Evolutionary conservation across 768 basidiomycete genomes (phyloP).

Genomic region (Termitomyces sp.): DNA sequence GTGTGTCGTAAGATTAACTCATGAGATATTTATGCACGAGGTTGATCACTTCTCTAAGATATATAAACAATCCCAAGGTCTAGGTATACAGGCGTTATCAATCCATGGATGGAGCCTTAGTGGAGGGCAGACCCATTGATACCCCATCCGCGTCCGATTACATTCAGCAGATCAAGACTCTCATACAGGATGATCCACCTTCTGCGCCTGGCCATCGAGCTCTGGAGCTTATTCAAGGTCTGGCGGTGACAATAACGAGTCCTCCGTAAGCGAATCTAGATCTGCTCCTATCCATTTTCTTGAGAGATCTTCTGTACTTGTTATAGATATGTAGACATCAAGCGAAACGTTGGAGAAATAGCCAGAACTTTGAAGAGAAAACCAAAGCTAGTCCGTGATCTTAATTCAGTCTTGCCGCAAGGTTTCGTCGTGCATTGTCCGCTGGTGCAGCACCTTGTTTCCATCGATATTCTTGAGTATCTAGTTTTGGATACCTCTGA

Average conservation of each 20-base stretch:
- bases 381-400: slow-evolving; percentile 7
- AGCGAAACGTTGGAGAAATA: background rate
- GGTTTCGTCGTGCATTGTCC: slow-evolving; percentile 8
- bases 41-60: slow-evolving; percentile 3
- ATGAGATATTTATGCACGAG: background rate
- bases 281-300: background rate
- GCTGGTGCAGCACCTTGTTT: slow-evolving; percentile 1
- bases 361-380: background rate
- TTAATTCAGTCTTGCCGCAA: slow-evolving; percentile 9
- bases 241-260: background rate
- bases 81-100: background rate
- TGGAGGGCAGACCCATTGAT: background rate
- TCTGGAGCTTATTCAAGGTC: background rate
- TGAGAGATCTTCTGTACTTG: background rate
- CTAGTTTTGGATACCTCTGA: background rate
- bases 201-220: background rate
- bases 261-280: background rate
- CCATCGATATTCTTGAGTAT: background rate
- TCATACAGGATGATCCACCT: background rate
- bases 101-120: background rate
- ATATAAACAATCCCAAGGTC: background rate
- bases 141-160: slow-evolving; percentile 1
- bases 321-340: background rate
- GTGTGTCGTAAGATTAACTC: background rate
- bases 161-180: background rate